Conservation (phyloP, 2,329 filamentous ascomycete genomes). For the Rosellinia necatrix region DNA sequence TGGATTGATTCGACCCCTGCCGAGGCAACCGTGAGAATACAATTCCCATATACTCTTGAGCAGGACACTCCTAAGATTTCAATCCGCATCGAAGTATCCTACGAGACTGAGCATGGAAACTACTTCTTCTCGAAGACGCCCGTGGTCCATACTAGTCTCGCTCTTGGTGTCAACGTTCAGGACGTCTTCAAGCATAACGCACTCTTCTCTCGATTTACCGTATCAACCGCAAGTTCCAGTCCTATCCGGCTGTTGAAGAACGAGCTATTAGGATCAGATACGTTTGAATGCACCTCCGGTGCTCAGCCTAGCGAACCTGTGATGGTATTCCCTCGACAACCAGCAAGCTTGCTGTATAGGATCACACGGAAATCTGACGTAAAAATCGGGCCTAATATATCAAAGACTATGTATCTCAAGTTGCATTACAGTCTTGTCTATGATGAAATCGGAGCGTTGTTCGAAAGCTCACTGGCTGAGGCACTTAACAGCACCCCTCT, state of each 20-base stretch:
- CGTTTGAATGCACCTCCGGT: constrained; percentile 69
- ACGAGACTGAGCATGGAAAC: constrained; percentile 68
- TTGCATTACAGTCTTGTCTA: constrained; percentile 78
- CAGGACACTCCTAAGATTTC: constrained; percentile 72
- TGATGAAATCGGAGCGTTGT: constrained; percentile 66
- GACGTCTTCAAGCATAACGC: constrained; percentile 86
- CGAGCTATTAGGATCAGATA: constrained; percentile 69
- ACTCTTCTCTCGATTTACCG: constrained; percentile 87
- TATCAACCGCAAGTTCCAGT: constrained; percentile 76
- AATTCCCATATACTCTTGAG: constrained; percentile 83
- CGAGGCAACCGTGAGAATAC: constrained; percentile 59
- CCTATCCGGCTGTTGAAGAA: constrained; percentile 77
- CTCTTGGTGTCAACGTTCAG: constrained; percentile 93
- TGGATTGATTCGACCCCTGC: constrained; percentile 53
- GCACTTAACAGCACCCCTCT: constrained; percentile 49
- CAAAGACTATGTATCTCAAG: constrained; percentile 65
- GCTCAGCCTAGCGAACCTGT: constrained; percentile 57
- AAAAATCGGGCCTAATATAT: constrained; percentile 41
- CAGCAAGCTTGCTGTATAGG: constrained; percentile 80
- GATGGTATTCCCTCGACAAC: constrained; percentile 78
- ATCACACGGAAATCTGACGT: constrained; percentile 61
- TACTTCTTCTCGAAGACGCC: constrained; percentile 68
- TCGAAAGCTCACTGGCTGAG: constrained; percentile 50
- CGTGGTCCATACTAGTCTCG: constrained; percentile 73
- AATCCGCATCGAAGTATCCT: constrained; percentile 76